Percentiles rank a stretch among this genome's conserved stretches.
These are phyloP conservation scores for Ceratobasidium theobromae DNA, from an alignment of 1,284 basidiomycete species.

Conservation along the genomic window DNA sequence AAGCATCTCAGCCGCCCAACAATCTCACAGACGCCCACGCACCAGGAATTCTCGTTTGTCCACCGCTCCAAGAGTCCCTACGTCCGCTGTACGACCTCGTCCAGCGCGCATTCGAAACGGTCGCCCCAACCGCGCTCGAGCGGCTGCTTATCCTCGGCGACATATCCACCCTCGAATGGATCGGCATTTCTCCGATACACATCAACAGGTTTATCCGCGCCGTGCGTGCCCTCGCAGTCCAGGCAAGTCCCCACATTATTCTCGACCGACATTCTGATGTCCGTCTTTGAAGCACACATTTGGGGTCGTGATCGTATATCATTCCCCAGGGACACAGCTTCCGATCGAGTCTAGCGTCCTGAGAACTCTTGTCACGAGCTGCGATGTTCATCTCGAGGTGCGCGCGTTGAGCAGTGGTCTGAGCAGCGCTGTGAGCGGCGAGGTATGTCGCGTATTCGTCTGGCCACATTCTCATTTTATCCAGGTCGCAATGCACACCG, in stretches of 20 bases:
- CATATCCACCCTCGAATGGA: slow-evolving; percentile 64
- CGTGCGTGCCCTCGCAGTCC: slow-evolving; percentile 54
- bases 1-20: slow-evolving; percentile 38
- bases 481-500: slow-evolving; percentile 63
- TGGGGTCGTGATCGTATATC: slow-evolving; percentile 62
- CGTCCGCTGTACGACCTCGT: slow-evolving; percentile 28
- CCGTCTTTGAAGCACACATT: slow-evolving; percentile 47
- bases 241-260: slow-evolving; percentile 46
- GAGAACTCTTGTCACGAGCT: slow-evolving; percentile 57
- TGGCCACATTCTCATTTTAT: neutral
- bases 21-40: neutral
- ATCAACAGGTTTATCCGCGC: slow-evolving; percentile 60
- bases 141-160: slow-evolving; percentile 64
- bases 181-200: slow-evolving; percentile 55
- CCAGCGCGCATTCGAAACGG: neutral
- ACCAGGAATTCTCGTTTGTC: slow-evolving; percentile 14
- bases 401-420: slow-evolving; percentile 65
- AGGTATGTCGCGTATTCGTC: slow-evolving; percentile 49
- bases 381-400: slow-evolving; percentile 67
- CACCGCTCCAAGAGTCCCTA: neutral
- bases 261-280: neutral
- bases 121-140: neutral
- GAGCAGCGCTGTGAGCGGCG: slow-evolving; percentile 72
- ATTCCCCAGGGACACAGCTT: slow-evolving; percentile 55
- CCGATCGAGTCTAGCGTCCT: slow-evolving; percentile 48